Conservation (phyloP, 2,329 filamentous ascomycete species). For the Pseudopyrenochaeta lycopersici region DNA sequence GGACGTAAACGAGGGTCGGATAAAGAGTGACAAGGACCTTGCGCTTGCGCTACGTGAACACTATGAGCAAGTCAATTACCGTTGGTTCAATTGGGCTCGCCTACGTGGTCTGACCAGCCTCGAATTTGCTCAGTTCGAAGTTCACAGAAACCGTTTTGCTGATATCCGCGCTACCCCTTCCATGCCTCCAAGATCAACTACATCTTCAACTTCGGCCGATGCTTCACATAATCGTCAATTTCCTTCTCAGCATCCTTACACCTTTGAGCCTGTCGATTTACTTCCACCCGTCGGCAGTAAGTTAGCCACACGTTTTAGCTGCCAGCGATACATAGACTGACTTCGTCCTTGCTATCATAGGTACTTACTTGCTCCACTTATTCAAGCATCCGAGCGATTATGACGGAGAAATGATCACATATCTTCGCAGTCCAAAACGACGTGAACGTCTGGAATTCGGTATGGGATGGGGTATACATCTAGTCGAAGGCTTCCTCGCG, state of each 20-base stretch:
- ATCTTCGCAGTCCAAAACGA: constrained; percentile 47
- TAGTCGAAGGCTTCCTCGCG: constrained; percentile 51
- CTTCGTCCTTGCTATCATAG: too few species aligned
- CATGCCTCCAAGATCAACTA: constrained; percentile 39
- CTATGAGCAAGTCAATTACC: constrained; percentile 44
- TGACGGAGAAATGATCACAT: constrained; percentile 49
- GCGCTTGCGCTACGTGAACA: constrained; percentile 45
- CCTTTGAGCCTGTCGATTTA: constrained; percentile 49
- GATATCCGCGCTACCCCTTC: constrained; percentile 50
- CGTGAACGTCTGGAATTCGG: constrained; percentile 43
- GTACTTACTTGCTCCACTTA: constrained; percentile 49
- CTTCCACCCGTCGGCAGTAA: constrained; percentile 48
- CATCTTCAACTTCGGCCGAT: constrained; percentile 14
- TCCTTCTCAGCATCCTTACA: constrained; percentile 41
- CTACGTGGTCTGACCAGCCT: constrained; percentile 49
- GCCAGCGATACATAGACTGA: too few species aligned
- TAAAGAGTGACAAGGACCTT: constrained; percentile 48
- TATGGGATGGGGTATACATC: constrained; percentile 51
- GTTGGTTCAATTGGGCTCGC: constrained; percentile 42
- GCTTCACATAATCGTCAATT: constrained; percentile 17
- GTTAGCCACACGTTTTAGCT: too few species aligned
- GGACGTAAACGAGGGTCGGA: constrained; percentile 42
- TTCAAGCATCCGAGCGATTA: constrained; percentile 53
- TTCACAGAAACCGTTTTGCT: constrained; percentile 51
- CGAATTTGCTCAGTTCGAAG: constrained; percentile 52